Conservation (phyloP, 2,329 filamentous ascomycete genomes). For the Knoxdaviesia capensis region DNA sequence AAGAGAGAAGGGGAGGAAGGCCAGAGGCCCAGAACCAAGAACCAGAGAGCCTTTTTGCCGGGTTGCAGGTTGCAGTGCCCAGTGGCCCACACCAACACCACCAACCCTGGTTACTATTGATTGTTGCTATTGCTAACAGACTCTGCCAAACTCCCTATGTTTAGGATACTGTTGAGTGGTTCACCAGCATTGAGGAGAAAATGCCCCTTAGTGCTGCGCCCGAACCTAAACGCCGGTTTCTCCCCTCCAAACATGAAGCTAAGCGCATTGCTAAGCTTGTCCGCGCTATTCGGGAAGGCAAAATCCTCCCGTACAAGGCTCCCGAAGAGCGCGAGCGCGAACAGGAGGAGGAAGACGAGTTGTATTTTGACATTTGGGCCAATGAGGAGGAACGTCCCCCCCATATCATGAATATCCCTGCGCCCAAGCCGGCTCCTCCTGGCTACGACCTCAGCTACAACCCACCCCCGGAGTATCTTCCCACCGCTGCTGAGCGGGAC, state of each 20-base stretch:
- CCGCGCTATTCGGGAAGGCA: conserved; percentile 81
- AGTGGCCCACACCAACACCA: too few relatives aligned
- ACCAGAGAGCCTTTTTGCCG: too few relatives aligned
- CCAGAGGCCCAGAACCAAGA: too few relatives aligned
- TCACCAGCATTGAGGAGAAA: conserved; percentile 71
- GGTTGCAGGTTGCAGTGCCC: too few relatives aligned
- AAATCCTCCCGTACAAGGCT: conserved; percentile 77
- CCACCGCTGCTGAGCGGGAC: conserved; percentile 63
- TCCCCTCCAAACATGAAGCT: conserved; percentile 91
- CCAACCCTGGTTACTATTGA: too few relatives aligned
- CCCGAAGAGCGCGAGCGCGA: conserved; percentile 46
- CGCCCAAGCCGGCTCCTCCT: conserved; percentile 80
- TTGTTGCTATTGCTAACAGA: conserved; percentile 4
- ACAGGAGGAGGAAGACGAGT: conserved; percentile 49
- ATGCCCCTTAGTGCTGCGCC: conserved; percentile 92
- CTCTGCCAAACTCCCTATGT: conserved; percentile 5
- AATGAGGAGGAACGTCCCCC: conserved; percentile 69
- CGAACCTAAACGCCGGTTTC: conserved; percentile 85
- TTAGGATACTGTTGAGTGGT: conserved; percentile 77
- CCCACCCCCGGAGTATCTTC: conserved; percentile 84
- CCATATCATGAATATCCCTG: conserved; percentile 85
- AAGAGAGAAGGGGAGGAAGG: too few relatives aligned
- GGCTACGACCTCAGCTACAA: conserved; percentile 95
- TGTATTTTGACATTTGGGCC: conserved; percentile 83
- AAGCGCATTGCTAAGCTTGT: conserved; percentile 96